Conservation (phyloP, 768 basidiomycete genomes). For the Tremella fuciformis region DNA sequence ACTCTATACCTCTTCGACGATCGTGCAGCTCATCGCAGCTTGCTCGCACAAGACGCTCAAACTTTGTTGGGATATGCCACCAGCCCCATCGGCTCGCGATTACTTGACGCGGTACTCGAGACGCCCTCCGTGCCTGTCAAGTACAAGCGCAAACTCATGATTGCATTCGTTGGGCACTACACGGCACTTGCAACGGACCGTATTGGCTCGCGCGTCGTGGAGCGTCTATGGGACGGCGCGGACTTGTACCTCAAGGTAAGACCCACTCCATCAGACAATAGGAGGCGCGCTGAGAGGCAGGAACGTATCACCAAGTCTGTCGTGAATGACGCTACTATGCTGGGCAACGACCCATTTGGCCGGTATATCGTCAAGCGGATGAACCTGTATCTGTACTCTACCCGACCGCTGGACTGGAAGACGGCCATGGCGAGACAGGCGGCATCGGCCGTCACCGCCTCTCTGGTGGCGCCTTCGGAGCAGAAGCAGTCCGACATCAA, state of each 20-base stretch:
- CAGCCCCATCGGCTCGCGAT: slow-evolving; percentile 67
- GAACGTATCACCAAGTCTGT: slow-evolving; percentile 88
- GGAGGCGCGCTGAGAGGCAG: slow-evolving; percentile 53
- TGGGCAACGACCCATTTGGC: slow-evolving; percentile 77
- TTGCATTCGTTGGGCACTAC: slow-evolving; percentile 73
- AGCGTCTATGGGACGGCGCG: slow-evolving; percentile 85
- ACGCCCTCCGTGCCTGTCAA: slow-evolving; percentile 65
- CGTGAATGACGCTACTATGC: slow-evolving; percentile 64
- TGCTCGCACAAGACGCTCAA: slow-evolving; percentile 61
- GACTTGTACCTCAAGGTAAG: slow-evolving; percentile 87
- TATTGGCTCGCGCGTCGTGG: slow-evolving; percentile 83
- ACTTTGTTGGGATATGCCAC: slow-evolving; percentile 62
- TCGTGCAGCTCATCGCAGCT: slow-evolving; percentile 55
- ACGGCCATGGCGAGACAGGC: slow-evolving; percentile 56
- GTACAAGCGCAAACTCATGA: slow-evolving; percentile 67
- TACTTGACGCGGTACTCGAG: slow-evolving; percentile 72
- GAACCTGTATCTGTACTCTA: slow-evolving; percentile 71
- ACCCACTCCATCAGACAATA: slow-evolving; percentile 11
- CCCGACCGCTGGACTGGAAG: slow-evolving; percentile 82
- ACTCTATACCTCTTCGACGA: background rate
- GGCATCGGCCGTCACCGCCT: background rate
- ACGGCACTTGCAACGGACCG: slow-evolving; percentile 80
- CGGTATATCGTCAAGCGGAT: slow-evolving; percentile 80
- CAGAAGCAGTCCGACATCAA: background rate
- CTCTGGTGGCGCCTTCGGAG: background rate